phyloP scores from a whole-genome alignment of 2,329 filamentous ascomycete genomes.

The Fusarium duplospermum region DNA sequence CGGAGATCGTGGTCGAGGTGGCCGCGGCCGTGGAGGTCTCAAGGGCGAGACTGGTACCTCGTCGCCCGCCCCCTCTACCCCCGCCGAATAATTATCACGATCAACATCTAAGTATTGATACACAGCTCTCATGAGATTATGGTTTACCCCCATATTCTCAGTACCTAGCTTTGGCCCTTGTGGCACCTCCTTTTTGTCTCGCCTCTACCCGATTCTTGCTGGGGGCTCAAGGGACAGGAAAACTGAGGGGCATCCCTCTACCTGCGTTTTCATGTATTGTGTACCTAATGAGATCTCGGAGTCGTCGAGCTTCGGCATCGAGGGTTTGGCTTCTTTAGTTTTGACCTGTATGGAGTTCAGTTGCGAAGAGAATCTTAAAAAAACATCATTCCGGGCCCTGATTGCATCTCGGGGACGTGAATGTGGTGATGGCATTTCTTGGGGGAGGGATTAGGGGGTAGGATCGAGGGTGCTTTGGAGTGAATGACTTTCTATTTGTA shows the following conservation, averaged over 20 bases:
- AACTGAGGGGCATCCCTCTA: slow-evolving; percentile 36
- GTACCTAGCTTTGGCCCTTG: slow-evolving; percentile 32
- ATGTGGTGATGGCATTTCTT: slow-evolving; percentile 32
- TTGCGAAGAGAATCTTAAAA: slow-evolving; percentile 45
- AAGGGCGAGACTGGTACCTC: slow-evolving; percentile 69
- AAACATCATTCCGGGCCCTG: slow-evolving; percentile 45
- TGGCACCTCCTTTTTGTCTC: slow-evolving; percentile 35
- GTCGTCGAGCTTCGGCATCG: slow-evolving; percentile 42
- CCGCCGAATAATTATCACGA: slow-evolving; percentile 52
- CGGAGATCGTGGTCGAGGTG: slow-evolving; percentile 67
- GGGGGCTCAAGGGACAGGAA: slow-evolving; percentile 35
- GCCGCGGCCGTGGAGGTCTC: slow-evolving; percentile 66
- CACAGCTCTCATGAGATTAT: slow-evolving; percentile 27
- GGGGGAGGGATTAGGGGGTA: slow-evolving; percentile 30
- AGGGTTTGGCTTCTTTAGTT: slow-evolving; percentile 47
- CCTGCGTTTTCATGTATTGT: slow-evolving; percentile 48
- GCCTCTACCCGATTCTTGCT: slow-evolving; percentile 38
- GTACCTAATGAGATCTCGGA: slow-evolving; percentile 53
- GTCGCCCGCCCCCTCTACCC: slow-evolving; percentile 66
- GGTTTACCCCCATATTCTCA: slow-evolving; percentile 18
- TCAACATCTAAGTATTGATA: slow-evolving; percentile 26
- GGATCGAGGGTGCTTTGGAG: slow-evolving; percentile 33
- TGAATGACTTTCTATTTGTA: slow-evolving; percentile 42
- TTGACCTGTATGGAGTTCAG: slow-evolving; percentile 50
- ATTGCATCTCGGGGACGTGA: slow-evolving; percentile 30